Evolutionary conservation across 441 rosid species (phyloP).

Genomic region (Pelargonium myrrhifolium): DNA sequence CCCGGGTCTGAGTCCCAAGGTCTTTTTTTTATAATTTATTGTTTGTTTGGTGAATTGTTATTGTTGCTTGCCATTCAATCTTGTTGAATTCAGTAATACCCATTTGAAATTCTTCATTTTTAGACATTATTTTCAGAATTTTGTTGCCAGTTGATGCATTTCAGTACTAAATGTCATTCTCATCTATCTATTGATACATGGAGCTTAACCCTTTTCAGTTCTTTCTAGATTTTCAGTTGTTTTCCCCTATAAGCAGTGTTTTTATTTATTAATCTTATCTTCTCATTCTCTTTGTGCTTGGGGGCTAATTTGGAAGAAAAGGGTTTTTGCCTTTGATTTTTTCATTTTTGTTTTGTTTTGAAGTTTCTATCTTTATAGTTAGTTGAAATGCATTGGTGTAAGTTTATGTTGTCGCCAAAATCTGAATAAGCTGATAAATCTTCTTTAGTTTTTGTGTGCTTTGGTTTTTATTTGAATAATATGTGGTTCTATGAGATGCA

Average conservation of each 20-base stretch:
- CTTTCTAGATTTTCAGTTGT: neutral
- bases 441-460: neutral
- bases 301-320: neutral
- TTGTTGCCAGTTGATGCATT: neutral
- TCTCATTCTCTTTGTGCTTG: neutral
- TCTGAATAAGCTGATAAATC: neutral
- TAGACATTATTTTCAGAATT: neutral
- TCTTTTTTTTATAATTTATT: neutral
- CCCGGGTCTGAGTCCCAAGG: slow-evolving; percentile 32
- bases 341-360: neutral
- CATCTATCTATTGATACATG: neutral
- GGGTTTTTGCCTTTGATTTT: neutral
- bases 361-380: neutral
- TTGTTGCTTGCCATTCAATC: neutral
- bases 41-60: neutral
- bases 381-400: neutral
- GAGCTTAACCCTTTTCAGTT: neutral
- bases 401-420: neutral
- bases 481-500: neutral
- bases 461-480: neutral
- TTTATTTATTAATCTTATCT: neutral
- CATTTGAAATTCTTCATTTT: neutral
- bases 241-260: neutral
- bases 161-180: neutral
- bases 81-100: neutral